These are phyloP conservation scores for Yamadazyma kanchanaburiensis DNA, from an alignment of 1,139 yeast species.

Conservation along the genomic window DNA sequence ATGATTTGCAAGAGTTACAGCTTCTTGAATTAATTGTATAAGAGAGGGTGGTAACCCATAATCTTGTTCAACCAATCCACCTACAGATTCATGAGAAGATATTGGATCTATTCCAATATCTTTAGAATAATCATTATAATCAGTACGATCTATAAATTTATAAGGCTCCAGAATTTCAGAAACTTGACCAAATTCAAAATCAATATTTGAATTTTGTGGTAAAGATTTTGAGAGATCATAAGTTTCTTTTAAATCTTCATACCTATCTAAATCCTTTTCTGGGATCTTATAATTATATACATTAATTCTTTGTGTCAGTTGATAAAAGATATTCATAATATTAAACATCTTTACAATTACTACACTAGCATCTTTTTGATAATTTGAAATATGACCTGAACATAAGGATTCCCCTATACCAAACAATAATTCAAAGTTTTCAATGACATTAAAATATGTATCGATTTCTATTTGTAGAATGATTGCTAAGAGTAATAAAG, in stretches of 20 bases:
- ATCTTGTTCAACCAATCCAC: constrained; percentile 34
- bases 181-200: constrained; percentile 1
- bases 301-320: constrained; percentile 39
- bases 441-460: constrained; percentile 36
- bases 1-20: constrained; percentile 49
- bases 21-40: constrained; percentile 41
- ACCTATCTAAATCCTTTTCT: constrained; percentile 25
- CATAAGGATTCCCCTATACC: constrained; percentile 39
- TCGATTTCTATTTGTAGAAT: constrained; percentile 39
- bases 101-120: constrained; percentile 11
- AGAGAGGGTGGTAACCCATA: constrained; percentile 49
- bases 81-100: constrained; percentile 9
- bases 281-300: constrained; percentile 36
- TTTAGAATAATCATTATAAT: constrained; percentile 9
- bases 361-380: constrained; percentile 10
- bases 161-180: constrained; percentile 1
- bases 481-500: constrained; percentile 26
- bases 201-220: neutral
- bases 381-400: neutral
- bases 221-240: constrained; percentile 31
- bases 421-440: constrained; percentile 39
- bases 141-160: constrained; percentile 9
- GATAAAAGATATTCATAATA: constrained; percentile 29
- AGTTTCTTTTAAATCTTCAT: constrained; percentile 33
- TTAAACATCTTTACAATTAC: constrained; percentile 21